Conservation (phyloP, 1,139 yeast species). For the Scheffersomyces segobiensis region DNA sequence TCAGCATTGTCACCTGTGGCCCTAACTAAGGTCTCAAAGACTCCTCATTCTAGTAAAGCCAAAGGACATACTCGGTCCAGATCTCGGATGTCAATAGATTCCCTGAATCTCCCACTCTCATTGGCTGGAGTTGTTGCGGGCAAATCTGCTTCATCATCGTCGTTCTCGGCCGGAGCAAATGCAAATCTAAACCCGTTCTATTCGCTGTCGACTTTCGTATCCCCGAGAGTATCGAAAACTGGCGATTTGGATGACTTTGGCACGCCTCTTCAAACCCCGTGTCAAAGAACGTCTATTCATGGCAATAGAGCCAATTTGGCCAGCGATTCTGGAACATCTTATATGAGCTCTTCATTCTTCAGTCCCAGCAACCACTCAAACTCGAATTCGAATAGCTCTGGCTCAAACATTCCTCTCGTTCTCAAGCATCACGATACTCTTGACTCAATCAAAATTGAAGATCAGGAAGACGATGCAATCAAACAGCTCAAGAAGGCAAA, state of each 20-base stretch:
- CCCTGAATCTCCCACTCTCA: constrained; percentile 15
- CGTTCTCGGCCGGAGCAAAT: constrained; percentile 14
- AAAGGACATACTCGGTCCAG: constrained; percentile 44
- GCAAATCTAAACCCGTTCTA: constrained; percentile 44
- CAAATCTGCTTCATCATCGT: constrained; percentile 8
- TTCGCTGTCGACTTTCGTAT: constrained; percentile 42
- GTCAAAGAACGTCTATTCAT: constrained; percentile 6
- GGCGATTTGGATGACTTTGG: constrained; percentile 31
- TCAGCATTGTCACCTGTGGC: constrained; percentile 25
- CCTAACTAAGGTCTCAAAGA: constrained; percentile 28
- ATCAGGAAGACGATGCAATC: constrained; percentile 48
- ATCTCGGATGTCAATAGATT: constrained; percentile 41
- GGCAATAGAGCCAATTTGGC: constrained; percentile 4
- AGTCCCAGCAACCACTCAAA: constrained; percentile 9
- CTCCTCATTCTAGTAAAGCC: constrained; percentile 27
- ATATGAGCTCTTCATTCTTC: constrained; percentile 1
- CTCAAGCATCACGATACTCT: constrained; percentile 20
- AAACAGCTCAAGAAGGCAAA: constrained; percentile 43
- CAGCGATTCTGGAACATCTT: background rate
- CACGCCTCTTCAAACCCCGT: constrained; percentile 37
- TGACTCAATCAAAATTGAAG: constrained; percentile 38
- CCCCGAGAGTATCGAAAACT: constrained; percentile 37
- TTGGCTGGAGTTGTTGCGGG: constrained; percentile 6
- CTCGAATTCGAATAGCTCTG: constrained; percentile 4
- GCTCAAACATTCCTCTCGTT: constrained; percentile 7